phyloP scores from a whole-genome alignment of 768 basidiomycete genomes.

The Lyophyllum shimeji region DNA sequence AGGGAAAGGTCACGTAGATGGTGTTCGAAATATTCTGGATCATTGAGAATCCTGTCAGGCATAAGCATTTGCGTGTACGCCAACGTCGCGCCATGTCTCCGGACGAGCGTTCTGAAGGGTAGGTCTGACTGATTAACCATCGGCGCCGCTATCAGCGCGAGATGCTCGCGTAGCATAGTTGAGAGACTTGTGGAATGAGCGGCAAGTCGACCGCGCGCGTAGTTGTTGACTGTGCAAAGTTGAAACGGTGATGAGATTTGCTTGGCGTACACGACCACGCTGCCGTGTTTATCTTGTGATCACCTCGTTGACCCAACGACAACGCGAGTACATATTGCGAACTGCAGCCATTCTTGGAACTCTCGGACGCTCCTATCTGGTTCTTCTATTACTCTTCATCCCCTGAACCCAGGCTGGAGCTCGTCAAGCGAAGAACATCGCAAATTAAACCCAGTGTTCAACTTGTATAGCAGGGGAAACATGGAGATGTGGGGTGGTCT shows the following conservation, averaged over 20 bases:
- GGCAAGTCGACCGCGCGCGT: not conserved
- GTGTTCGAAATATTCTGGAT: conserved; percentile 63
- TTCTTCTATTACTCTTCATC: not conserved
- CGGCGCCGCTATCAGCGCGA: conserved; percentile 59
- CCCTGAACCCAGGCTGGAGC: not conserved
- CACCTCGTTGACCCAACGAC: not conserved
- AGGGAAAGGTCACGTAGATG: conserved; percentile 56
- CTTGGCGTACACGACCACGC: conserved; percentile 5
- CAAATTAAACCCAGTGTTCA: not conserved
- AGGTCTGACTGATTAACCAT: conserved; percentile 84
- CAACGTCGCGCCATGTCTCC: conserved; percentile 62
- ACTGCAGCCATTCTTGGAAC: not conserved
- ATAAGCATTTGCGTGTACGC: conserved; percentile 80
- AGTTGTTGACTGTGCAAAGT: not conserved
- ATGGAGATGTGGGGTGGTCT: not conserved
- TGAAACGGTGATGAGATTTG: not conserved
- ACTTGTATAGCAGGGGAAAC: not conserved
- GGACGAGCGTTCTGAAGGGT: conserved; percentile 65
- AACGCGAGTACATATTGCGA: not conserved
- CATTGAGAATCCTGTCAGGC: conserved; percentile 59
- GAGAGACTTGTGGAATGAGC: not conserved
- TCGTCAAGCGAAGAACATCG: not conserved
- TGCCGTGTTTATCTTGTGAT: not conserved
- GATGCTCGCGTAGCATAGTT: conserved; percentile 20
- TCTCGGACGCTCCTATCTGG: not conserved